Percentiles rank a stretch among this genome's conserved stretches.
Evolutionary conservation across 176 grass and related monocot genomes (phyloP).

Genomic region (Triticum monococcum): DNA sequence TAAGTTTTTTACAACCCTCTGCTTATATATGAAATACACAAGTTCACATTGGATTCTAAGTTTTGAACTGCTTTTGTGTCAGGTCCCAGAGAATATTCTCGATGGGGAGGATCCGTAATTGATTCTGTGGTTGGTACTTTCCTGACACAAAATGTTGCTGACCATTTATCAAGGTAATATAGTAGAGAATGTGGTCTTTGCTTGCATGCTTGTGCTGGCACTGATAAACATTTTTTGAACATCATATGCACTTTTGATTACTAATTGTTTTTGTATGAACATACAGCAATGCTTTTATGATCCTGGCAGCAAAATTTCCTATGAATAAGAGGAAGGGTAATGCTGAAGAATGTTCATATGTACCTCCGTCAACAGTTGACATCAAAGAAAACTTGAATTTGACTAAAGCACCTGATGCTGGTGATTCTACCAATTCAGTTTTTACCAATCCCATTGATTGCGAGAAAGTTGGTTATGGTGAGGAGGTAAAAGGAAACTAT

Average conservation of each 20-base stretch:
- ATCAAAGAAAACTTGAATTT: not conserved
- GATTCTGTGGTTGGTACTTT: conserved; percentile 56
- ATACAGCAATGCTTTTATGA: conserved; percentile 48
- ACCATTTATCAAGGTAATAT: conserved; percentile 57
- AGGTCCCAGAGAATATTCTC: conserved; percentile 49
- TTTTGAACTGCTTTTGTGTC: conserved; percentile 27
- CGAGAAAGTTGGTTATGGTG: not conserved
- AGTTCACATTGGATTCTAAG: conserved; percentile 25
- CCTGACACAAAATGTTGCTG: conserved; percentile 53
- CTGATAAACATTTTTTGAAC: not conserved
- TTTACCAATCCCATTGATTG: not conserved
- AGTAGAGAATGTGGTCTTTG: not conserved
- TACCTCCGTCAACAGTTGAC: not conserved
- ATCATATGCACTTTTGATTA: not conserved
- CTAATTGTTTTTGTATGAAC: not conserved
- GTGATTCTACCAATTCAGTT: conserved; percentile 19
- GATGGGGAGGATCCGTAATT: conserved; percentile 47
- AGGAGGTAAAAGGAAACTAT: conserved; percentile 20
- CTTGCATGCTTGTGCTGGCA: conserved; percentile 11
- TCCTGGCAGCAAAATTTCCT: conserved; percentile 45
- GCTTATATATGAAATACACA: not conserved
- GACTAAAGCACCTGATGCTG: not conserved
- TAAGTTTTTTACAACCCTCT: not conserved
- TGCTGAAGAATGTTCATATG: conserved; percentile 21
- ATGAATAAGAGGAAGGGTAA: not conserved